Evolutionary conservation across 805 yeast species (phyloP), one percentile per base, ranked within the genome.

Genomic region (Metschnikowia reukaufii): DNA sequence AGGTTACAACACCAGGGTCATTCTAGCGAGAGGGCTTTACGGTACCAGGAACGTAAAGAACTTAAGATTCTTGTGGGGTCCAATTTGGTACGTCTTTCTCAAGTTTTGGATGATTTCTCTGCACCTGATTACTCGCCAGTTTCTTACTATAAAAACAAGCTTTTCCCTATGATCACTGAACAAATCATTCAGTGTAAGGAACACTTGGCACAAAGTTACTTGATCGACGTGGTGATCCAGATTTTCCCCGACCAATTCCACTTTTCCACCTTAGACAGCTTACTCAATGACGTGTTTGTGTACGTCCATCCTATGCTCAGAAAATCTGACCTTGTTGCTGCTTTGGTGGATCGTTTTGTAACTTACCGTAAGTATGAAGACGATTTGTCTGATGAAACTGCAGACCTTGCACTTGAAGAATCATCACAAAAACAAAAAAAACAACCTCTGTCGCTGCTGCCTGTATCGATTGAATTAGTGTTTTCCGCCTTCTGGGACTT

Each of bases 1-100:
- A 78, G 99, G 42, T 72, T 91, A 54, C 98, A 92, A 67, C 96
- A 91, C 63, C 96, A 90, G 66, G 98, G 98, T 1, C 96, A 89
- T 51, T 80, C 92, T 3, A 78, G 86, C 35, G 97, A 92, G 58
- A 77, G 88, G 33, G 81, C 75, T 32, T 80, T 85, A 63, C 76
- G 97, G 47, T 78, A 77, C 18, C 77, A 74, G 49, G 98, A 94
- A 66, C 76, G 99, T 18, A 83, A 84, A 58, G 97, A 94, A 66
- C 76, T 94, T 52, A 91, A 88, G 68, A 89, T 91, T 47, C 76
- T 94, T 34, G 95, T 94, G 21, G 99, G 99, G 0, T 86, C 96
- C 18, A 94, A 91, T 65, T 74, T 94, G 54, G 96, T 92, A 16
- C 78, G 96, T 44, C 72, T 94, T 39, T 85, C 96, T 0, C 97